Base-by-base conservation (phyloP, 1,284 basidiomycete species). In the Peniophora sp. region DNA sequence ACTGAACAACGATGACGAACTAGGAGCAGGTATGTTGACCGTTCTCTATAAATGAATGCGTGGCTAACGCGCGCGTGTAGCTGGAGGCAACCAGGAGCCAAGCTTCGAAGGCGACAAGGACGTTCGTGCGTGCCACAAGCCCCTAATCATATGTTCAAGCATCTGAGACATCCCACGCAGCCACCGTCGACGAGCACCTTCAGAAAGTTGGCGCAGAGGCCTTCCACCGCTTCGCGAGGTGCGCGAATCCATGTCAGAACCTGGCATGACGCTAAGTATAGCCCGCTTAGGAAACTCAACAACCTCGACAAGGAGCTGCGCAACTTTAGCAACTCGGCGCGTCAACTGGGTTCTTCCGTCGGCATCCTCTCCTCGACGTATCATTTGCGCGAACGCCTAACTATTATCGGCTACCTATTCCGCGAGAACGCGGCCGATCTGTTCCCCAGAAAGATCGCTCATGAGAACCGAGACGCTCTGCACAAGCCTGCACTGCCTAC, bases 311-410 rank as follows among this genome's bases (percentile, higher is more conserved):
- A 78, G 63, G 81, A 86, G 82, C 71, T 86, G 14, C 74, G 82
- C 36, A 85, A 83, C 63, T 86, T 86, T 59, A 79, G 82, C 41
- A 83, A 85, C 57, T 81, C 83, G n/a, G 76, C 83, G 11, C 78
- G 83, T 35, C 83, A 84, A 61, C 70, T 86, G 0, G 84, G 84
- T 20, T 83, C 80, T 50, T 85, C 83, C 3, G 81, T 85, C 23
- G 83, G 81, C 12, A 84, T 87, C 54, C 72, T 86, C 6, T 83
- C 83, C 9, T 85, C 83, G 10, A 78, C 82, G 0, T 84, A 79
- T 61, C 75, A 79, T 56, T 71, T 87, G 20, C 79, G 84, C n/a
- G 77, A 81, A 56, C 74, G 83, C 14, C 69, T 87, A 15, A 76
- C 80, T 2, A 79, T 83, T 56, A 70, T 86, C 14, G 70, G 83